Conservation (phyloP, 1,284 basidiomycete genomes). For the Trametes versicolor region DNA sequence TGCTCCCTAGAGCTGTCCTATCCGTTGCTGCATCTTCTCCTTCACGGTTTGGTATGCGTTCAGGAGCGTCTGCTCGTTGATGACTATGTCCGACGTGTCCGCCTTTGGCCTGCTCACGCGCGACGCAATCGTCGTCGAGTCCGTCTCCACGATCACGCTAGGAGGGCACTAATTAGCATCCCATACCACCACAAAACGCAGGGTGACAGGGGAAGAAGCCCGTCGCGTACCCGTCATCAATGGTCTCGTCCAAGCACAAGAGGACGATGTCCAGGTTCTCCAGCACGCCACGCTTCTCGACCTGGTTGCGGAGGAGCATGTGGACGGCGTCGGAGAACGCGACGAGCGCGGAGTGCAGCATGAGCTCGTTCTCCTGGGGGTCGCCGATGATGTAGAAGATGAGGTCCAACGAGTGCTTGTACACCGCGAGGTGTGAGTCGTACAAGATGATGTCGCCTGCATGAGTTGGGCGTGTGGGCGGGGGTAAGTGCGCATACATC, state of each 20-base stretch:
- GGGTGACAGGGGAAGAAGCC: neutral
- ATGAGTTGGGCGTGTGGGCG: neutral
- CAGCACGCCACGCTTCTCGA: conserved; percentile 95
- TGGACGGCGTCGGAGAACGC: conserved; percentile 90
- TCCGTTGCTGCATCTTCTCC: conserved; percentile 77
- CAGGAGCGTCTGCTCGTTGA: conserved; percentile 98
- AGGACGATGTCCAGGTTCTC: conserved; percentile 96
- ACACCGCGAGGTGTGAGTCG: conserved; percentile 91
- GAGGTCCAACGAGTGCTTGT: conserved; percentile 94
- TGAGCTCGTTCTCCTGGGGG: conserved; percentile 93
- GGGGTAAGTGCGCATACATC: neutral
- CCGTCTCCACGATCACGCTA: conserved; percentile 98
- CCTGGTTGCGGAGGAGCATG: conserved; percentile 88
- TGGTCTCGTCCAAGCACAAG: conserved; percentile 95
- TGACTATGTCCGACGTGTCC: conserved; percentile 96
- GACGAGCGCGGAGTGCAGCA: conserved; percentile 87
- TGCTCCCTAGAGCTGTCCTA: conserved; percentile 57
- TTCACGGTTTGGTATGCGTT: conserved; percentile 92
- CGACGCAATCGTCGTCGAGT: conserved; percentile 94
- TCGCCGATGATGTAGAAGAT: conserved; percentile 95
- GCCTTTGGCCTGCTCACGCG: conserved; percentile 93
- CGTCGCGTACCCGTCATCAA: conserved; percentile 95
- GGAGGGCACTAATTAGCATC: neutral
- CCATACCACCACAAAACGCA: neutral
- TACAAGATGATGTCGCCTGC: conserved; percentile 95